Evolutionary conservation across 2,329 filamentous ascomycete species (phyloP).

Genomic region (Periconia digitata): DNA sequence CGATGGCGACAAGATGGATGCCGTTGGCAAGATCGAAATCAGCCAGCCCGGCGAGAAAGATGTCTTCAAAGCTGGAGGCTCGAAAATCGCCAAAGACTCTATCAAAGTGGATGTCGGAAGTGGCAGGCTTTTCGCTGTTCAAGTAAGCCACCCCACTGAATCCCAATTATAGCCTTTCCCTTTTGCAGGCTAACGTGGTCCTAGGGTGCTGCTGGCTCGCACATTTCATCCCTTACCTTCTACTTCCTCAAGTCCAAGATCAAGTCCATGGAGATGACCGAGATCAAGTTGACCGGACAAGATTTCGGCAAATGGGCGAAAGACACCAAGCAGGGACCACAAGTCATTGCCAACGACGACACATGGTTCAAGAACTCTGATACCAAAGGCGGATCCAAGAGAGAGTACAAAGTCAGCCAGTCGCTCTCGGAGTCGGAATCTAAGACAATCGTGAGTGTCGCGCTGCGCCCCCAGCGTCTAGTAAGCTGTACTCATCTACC

Average conservation of each 20-base stretch:
- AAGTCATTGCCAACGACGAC: neutral
- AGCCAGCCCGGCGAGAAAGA: neutral
- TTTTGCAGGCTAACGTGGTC: neutral
- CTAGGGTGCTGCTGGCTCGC: neutral
- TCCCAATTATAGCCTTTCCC: too few species aligned
- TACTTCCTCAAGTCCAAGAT: slow-evolving; percentile 1
- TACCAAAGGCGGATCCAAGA: neutral
- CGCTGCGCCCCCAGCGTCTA: neutral
- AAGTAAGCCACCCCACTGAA: neutral
- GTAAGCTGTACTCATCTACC: too few species aligned
- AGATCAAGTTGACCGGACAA: neutral
- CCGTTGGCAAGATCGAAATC: slow-evolving; percentile 1
- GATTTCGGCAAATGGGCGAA: neutral
- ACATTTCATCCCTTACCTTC: neutral
- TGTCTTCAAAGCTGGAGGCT: neutral
- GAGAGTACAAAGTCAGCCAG: neutral
- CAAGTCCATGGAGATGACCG: neutral
- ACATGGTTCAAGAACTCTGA: neutral
- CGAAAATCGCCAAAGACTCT: neutral
- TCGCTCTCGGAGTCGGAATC: neutral
- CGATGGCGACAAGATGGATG: slow-evolving; percentile 4
- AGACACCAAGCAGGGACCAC: neutral
- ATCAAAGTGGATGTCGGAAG: neutral
- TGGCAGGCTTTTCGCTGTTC: slow-evolving; percentile 1
- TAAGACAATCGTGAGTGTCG: neutral